Evolutionary conservation across 306 rosid species (phyloP).

Genomic region (Medicago lupulina): DNA sequence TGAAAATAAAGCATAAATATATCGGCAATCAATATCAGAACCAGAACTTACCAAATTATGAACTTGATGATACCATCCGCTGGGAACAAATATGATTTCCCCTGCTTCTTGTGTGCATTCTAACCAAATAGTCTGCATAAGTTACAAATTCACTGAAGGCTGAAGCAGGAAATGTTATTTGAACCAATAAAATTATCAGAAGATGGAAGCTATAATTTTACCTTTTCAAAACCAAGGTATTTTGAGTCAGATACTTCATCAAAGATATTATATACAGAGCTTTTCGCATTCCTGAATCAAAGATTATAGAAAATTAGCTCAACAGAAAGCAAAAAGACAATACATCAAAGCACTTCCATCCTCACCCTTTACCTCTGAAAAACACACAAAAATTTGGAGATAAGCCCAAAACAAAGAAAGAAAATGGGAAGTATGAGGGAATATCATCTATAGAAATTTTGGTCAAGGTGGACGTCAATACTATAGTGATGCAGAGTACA

Average conservation of each 20-base stretch:
- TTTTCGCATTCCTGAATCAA: conserved; percentile 74
- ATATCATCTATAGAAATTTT: neutral
- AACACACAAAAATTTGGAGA: neutral
- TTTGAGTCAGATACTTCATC: conserved; percentile 69
- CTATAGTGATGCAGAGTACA: neutral
- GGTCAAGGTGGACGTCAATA: neutral
- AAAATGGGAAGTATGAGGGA: conserved; percentile 3
- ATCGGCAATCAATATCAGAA: conserved; percentile 20
- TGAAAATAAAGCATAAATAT: conserved; percentile 30
- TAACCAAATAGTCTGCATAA: conserved; percentile 79
- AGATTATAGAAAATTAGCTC: conserved; percentile 37
- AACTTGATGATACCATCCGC: conserved; percentile 99
- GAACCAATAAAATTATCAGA: conserved; percentile 25
- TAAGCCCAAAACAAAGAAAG: neutral
- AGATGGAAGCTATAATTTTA: conserved; percentile 47
- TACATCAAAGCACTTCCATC: conserved; percentile 14
- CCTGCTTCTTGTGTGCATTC: conserved; percentile 89
- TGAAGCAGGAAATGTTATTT: conserved; percentile 39
- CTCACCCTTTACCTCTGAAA: neutral
- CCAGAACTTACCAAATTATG: conserved; percentile 73
- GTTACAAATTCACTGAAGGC: conserved; percentile 34
- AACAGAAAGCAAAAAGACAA: conserved; percentile 30
- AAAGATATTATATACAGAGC: conserved; percentile 72
- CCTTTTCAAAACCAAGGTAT: conserved; percentile 82
- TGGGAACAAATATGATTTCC: conserved; percentile 91